Conservation (phyloP, 140 eudicot species). For the Senecio squalidus region DNA sequence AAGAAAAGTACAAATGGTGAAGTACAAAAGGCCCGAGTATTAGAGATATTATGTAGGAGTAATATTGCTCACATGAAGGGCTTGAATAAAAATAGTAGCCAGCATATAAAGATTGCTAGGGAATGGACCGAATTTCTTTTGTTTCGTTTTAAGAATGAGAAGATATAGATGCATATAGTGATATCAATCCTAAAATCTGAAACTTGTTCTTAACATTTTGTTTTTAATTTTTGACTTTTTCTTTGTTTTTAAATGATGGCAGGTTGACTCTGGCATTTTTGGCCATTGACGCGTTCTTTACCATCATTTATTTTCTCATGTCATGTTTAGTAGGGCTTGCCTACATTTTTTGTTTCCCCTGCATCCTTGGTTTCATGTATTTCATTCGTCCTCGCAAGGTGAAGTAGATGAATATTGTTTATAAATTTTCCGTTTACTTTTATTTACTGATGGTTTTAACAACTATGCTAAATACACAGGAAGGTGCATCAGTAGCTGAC, state of each 20-base stretch:
- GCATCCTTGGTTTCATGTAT: constrained; percentile 61
- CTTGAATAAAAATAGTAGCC: background rate
- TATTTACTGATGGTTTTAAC: constrained; percentile 1
- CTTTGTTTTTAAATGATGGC: constrained; percentile 16
- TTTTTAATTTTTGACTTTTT: background rate
- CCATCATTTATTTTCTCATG: constrained; percentile 43
- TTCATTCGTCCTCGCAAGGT: constrained; percentile 64
- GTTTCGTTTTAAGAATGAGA: background rate
- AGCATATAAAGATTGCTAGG: background rate
- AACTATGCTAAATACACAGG: constrained; percentile 37
- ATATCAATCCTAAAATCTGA: background rate
- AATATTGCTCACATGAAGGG: background rate
- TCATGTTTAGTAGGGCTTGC: constrained; percentile 45
- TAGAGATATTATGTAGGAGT: background rate
- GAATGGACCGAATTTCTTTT: background rate
- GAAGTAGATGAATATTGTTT: constrained; percentile 23
- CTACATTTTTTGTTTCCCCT: constrained; percentile 72
- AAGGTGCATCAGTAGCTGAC: constrained; percentile 66
- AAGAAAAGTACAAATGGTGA: background rate
- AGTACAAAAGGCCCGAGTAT: background rate
- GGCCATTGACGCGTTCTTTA: constrained; percentile 67
- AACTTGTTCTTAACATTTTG: background rate
- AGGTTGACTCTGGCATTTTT: constrained; percentile 68
- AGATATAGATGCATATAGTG: background rate
- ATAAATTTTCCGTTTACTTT: background rate